Base-by-base conservation (phyloP, 2,329 filamentous ascomycete genomes). In the Chaetomium sp. region DNA sequence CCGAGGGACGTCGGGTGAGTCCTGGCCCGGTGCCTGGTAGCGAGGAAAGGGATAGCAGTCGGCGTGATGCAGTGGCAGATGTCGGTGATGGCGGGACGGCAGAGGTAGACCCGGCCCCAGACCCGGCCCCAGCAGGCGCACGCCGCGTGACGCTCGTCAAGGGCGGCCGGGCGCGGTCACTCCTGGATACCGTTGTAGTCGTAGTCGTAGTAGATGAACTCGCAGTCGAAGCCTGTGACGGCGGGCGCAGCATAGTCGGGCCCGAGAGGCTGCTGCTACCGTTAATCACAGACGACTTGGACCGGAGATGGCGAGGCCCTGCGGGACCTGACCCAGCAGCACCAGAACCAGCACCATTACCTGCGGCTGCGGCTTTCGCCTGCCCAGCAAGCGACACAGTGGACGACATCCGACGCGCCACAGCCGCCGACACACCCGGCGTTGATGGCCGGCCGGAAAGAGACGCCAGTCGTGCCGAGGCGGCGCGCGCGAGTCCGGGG, bases 221-320 rank as follows among this genome's bases (percentile, higher is more conserved):
- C 1, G 60, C 47, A 14, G 58, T 47, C 2, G 61, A 53, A 3
- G 58, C 19, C 19, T 56, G 52, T 6, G 62, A 55, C 8, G 66
- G 64, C 4, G 74, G 74, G 2, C 72, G 71, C 10, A 76, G 68
- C 12, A 68, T 71, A 0, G 73, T 74, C 4, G 69, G 68, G 35
- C 68, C 52, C 10, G 69, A 70, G 11, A 75, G 69, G 5, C 68
- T 59, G 19, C 19, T 27, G 19, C 19, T 27, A 27, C 19, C 19
- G 19, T 27, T 27, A 1, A 72, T 74, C 4, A 70, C 70, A 4
- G 70, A 72, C n/a, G 73, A 75, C 61, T 69, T 73, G n/a, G 73
- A 69, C 48, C 74, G 69, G 8, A 65, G 47, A 57, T 76, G 74
- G 12, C 65, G 66, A 9, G 11, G 65, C 54, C 27, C 47, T 34